Percentiles rank a stretch among this genome's conserved stretches.
Evolutionary conservation across 2,329 filamentous ascomycete genomes (phyloP).

Genomic region (Colletotrichum lupini): DNA sequence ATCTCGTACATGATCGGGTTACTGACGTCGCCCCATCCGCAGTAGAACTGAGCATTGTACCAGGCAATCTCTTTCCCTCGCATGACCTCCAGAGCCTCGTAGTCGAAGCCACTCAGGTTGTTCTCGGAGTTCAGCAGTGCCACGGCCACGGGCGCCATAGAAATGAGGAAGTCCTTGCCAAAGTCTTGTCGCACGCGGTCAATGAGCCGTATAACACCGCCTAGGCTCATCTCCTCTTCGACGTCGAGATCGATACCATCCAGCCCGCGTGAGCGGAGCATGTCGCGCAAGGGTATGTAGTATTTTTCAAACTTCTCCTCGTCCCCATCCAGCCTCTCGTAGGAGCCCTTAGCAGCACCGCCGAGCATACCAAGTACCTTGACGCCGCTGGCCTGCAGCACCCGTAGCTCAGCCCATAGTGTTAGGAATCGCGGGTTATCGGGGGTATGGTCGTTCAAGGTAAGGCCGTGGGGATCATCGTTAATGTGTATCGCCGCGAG

Average conservation of each 20-base stretch:
- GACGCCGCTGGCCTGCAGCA: conserved; percentile 78
- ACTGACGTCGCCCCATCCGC: conserved; percentile 78
- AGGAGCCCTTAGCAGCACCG: conserved; percentile 83
- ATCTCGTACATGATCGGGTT: conserved; percentile 60
- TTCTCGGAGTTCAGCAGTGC: conserved; percentile 66
- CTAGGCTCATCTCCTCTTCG: conserved; percentile 79
- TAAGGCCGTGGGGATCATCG: conserved; percentile 71
- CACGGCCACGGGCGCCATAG: conserved; percentile 83
- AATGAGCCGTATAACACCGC: conserved; percentile 74
- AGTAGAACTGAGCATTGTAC: conserved; percentile 96
- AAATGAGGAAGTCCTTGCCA: conserved; percentile 77
- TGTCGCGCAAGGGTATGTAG: conserved; percentile 74
- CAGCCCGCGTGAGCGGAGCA: conserved; percentile 70
- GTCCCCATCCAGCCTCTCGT: conserved; percentile 64
- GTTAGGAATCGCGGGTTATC: conserved; percentile 73
- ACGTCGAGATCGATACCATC: conserved; percentile 84
- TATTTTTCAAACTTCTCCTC: conserved; percentile 75
- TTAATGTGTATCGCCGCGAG: conserved; percentile 90
- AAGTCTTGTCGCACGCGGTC: conserved; percentile 77
- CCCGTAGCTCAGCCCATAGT: conserved; percentile 81
- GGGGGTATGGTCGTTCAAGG: conserved; percentile 83
- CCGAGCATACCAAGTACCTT: conserved; percentile 90
- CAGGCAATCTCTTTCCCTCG: conserved; percentile 76
- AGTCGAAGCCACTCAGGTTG: conserved; percentile 86
- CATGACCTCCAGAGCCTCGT: conserved; percentile 77